These are phyloP conservation scores for Kokia cookei DNA, from an alignment of 441 rosid genomes.

Conservation along the genomic window DNA sequence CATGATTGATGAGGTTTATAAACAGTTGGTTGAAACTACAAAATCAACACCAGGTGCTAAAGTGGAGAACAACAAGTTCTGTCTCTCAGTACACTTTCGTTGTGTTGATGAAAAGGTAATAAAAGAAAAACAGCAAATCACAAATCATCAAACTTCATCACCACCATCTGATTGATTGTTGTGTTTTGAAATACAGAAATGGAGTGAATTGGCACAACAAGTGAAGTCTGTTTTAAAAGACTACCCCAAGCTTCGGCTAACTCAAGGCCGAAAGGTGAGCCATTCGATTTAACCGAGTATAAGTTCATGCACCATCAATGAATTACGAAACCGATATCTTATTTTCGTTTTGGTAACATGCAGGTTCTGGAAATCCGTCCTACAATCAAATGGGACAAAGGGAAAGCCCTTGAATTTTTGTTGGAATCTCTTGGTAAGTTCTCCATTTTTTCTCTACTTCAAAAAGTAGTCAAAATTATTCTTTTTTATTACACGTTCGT, in stretches of 20 bases:
- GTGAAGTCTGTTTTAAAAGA: slow-evolving; percentile 66
- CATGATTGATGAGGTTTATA: slow-evolving; percentile 22
- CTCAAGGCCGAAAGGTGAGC: slow-evolving; percentile 74
- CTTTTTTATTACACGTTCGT: not conserved
- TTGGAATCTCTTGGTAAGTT: slow-evolving; percentile 82
- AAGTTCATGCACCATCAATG: too few species aligned
- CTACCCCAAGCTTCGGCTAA: slow-evolving; percentile 64
- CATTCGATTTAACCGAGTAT: too few species aligned
- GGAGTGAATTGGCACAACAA: slow-evolving; percentile 60
- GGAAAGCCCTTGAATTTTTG: slow-evolving; percentile 93
- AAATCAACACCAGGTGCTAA: slow-evolving; percentile 38
- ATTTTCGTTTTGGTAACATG: not conserved
- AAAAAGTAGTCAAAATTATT: not conserved
- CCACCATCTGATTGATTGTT: not conserved
- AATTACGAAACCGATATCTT: too few species aligned
- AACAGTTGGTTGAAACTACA: slow-evolving; percentile 33
- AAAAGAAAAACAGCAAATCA: not conserved
- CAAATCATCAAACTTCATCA: not conserved
- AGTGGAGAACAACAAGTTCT: slow-evolving; percentile 53
- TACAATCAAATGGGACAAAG: slow-evolving; percentile 94
- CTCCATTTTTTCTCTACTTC: not conserved
- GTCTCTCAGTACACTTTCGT: slow-evolving; percentile 50
- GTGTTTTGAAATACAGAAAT: slow-evolving; percentile 38
- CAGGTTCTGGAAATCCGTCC: slow-evolving; percentile 96
- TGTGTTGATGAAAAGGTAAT: slow-evolving; percentile 39